These are phyloP conservation scores for Enterocytospora artemiae DNA, from an alignment of 371 early-diverging fungal genomes.

Conservation along the genomic window DNA sequence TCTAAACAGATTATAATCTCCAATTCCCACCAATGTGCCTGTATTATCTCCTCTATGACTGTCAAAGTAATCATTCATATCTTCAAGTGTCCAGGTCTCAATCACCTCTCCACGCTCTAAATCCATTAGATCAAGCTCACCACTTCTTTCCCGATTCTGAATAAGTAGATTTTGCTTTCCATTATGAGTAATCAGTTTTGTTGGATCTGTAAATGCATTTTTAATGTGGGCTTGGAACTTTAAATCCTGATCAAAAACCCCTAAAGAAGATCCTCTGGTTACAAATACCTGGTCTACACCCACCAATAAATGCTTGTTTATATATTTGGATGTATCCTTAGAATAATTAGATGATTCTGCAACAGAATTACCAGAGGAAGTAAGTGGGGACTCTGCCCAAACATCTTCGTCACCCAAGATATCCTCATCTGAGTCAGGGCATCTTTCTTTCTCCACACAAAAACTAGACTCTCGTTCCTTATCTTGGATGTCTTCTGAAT, in stretches of 20 bases:
- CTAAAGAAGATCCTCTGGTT: constrained; percentile 55
- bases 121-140: constrained; percentile 72
- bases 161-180: constrained; percentile 41
- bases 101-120: constrained; percentile 75
- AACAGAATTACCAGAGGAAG: neutral
- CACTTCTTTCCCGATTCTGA: constrained; percentile 57
- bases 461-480: neutral
- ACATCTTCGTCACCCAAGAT: constrained; percentile 35
- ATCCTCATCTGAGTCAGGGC: constrained; percentile 26
- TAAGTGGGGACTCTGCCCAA: constrained; percentile 9
- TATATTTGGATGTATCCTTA: neutral
- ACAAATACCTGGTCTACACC: constrained; percentile 54
- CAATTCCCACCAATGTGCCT: constrained; percentile 69
- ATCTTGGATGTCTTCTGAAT: neutral
- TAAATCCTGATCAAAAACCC: constrained; percentile 54
- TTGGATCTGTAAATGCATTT: constrained; percentile 37
- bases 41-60: constrained; percentile 64
- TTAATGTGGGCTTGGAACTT: constrained; percentile 51
- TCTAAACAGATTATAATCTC: constrained; percentile 68
- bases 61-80: constrained; percentile 67
- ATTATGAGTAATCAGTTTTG: constrained; percentile 52
- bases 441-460: neutral
- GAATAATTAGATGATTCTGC: neutral
- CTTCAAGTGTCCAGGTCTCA: constrained; percentile 69
- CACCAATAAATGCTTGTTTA: constrained; percentile 50